Base-by-base conservation (phyloP, 164 flowering plant species). In the Kingdonia uniflora region DNA sequence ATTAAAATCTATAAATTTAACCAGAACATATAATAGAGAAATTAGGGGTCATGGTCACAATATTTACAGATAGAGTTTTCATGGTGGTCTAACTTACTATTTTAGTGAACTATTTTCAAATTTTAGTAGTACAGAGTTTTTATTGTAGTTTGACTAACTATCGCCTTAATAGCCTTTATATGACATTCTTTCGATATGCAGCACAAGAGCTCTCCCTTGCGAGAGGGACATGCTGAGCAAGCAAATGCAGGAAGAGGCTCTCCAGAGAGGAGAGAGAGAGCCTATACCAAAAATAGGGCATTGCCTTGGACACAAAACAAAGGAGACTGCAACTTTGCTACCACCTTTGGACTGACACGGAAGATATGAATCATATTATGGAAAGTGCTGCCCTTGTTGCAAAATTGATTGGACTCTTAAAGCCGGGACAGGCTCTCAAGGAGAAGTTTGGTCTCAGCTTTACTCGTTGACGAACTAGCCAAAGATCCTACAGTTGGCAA, bases 401-500 rank as follows among this genome's bases (percentile, higher is more conserved):
- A 2, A 86, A 74, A 69, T 70, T 89, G 49, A 62, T 81, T 16
- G 81, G 76, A 45, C 73, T 86, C 48, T 52, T 59, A 0, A 82
- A 80, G 57, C 77, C 79, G 25, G 97, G 81, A n/a, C 56, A 70
- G 41, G 80, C 82, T 37, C 65, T 75, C 22, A 89, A 87, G 72
- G 96, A 78, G 68, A 94, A 82, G 92, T 86, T 89, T 55, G 92
- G 95, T 11, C 90, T 94, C n/a, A 82, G 87, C 70, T 86, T 94
- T 66, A 64, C 87, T 4, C 82, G 88, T 5, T 67, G 71, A 17
- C 53, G 35, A 44, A 24, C 65, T 10, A 69, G 64, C 24, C 69
- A 78, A 56, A 78, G 74, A 65, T 81, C 85, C 26, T n/a, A n/a
- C n/a, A 66, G 76, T 25, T 81, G 87, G 95, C 72, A 61, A 54